Evolutionary conservation across 768 basidiomycete species (phyloP), one percentile per base, ranked within the genome.

Genomic region (Suillus ampliporus): DNA sequence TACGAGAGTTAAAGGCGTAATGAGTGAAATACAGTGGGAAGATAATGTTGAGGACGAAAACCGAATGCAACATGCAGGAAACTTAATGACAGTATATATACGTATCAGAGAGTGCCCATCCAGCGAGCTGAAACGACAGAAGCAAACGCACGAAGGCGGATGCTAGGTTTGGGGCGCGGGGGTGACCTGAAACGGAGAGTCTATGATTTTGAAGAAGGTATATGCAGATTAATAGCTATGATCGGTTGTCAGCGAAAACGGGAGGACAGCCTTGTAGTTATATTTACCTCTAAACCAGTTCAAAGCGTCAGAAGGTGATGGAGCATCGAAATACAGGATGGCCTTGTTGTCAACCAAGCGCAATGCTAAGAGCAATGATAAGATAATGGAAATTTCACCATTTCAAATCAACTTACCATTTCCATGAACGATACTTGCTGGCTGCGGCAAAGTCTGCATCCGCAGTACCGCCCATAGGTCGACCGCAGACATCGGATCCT

Each of bases 381-480:
- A 56, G 64, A 37, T 34, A 17, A 6, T 4, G 21, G 14, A 34
- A 34, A 37, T 5, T 54, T 19, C 23, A 5, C 5, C 38, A 46
- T 23, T 38, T 64, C 38, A 19, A 9, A 40, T 44, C 61, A 47
- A 67, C 79, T 65, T 72, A 91, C 92, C 86, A 73, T 91, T 95
- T 46, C 92, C 92, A 72, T 95, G 90, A 28, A 94, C 91, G 61
- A 95, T 92, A 66, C 90, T 94, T 19, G 93, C 94, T 6, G 93
- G 95, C 69, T 95, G 93, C 6, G 90, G 89, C 48, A 95, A 73
- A 0, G 95, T 97, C 75, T 96, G 94, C 94, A 99, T 95, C 47
- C 97, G 84, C 64, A 99, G 78, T 37, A 98, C 97, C 38, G 95
- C 95, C 91, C 94, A 98, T n/a, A 99, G 82, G 72, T 99, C 96